phyloP scores from a whole-genome alignment of 306 rosid species.

The Acacia confusa region DNA sequence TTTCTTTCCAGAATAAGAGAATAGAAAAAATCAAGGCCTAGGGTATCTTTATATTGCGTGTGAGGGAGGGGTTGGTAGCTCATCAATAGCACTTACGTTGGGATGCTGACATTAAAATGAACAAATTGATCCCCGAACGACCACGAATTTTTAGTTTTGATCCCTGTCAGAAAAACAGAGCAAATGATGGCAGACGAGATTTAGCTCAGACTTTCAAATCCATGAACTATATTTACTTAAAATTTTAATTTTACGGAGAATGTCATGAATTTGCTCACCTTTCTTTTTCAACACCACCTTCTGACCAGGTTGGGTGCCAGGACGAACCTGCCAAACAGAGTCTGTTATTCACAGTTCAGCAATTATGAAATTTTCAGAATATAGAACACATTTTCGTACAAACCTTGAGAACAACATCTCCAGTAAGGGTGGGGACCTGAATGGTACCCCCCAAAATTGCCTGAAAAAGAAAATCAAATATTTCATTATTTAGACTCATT shows the following conservation, averaged over 20 bases:
- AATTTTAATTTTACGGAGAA: not conserved
- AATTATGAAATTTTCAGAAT: constrained; percentile 4
- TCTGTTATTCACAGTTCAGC: constrained; percentile 8
- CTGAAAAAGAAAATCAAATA: constrained; percentile 36
- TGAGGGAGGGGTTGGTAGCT: not conserved
- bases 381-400: constrained; percentile 26
- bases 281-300: constrained; percentile 93
- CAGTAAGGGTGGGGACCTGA: constrained; percentile 83
- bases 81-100: constrained; percentile 49
- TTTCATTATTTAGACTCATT: not conserved
- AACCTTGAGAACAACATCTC: constrained; percentile 93
- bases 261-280: constrained; percentile 52
- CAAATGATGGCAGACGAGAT: constrained; percentile 9
- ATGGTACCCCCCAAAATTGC: constrained; percentile 91
- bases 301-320: constrained; percentile 87
- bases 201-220: constrained; percentile 6
- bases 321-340: constrained; percentile 63
- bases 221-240: not conserved
- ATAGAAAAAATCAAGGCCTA: not conserved
- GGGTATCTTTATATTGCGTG: not conserved
- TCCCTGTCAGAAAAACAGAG: constrained; percentile 47
- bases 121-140: constrained; percentile 85
- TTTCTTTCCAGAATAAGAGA: not conserved
- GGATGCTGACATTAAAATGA: constrained; percentile 86
- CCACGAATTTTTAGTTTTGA: constrained; percentile 62